Evolutionary conservation across 805 yeast species (phyloP).

Genomic region (Saturnispora zaruensis): DNA sequence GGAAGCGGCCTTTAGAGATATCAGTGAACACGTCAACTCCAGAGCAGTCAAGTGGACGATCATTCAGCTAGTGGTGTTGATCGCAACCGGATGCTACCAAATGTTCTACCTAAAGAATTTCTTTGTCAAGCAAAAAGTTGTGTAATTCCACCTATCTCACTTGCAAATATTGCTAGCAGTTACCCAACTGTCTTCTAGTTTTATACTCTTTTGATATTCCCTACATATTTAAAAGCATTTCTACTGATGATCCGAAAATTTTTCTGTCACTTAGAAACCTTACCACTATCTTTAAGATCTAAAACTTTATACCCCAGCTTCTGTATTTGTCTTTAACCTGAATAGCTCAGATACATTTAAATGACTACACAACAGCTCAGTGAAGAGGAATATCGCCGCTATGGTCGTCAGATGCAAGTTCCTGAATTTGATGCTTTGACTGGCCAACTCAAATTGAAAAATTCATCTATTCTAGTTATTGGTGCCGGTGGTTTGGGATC

Average conservation of each 20-base stretch:
- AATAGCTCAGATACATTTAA: no score
- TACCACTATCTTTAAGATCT: background rate
- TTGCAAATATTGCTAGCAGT: background rate
- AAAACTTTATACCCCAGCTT: background rate
- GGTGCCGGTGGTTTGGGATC: conserved; percentile 98
- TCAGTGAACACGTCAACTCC: conserved; percentile 60
- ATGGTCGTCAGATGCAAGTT: conserved; percentile 94
- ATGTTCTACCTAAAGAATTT: conserved; percentile 63
- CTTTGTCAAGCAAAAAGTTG: conserved; percentile 72
- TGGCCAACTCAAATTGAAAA: conserved; percentile 53
- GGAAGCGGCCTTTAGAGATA: conserved; percentile 65
- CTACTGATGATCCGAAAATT: background rate
- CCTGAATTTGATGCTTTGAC: conserved; percentile 53
- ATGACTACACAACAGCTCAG: background rate
- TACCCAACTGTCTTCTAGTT: background rate
- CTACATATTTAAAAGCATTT: background rate
- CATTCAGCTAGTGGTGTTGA: conserved; percentile 54
- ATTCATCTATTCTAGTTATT: conserved; percentile 58
- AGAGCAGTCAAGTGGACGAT: conserved; percentile 70
- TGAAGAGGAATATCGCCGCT: conserved; percentile 63
- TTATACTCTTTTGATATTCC: background rate
- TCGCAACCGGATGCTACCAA: conserved; percentile 67
- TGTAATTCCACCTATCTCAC: conserved; percentile 23
- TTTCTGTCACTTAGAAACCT: background rate
- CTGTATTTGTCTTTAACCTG: background rate